phyloP scores from a whole-genome alignment of 768 basidiomycete genomes.

The Rhizopogon salebrosus region DNA sequence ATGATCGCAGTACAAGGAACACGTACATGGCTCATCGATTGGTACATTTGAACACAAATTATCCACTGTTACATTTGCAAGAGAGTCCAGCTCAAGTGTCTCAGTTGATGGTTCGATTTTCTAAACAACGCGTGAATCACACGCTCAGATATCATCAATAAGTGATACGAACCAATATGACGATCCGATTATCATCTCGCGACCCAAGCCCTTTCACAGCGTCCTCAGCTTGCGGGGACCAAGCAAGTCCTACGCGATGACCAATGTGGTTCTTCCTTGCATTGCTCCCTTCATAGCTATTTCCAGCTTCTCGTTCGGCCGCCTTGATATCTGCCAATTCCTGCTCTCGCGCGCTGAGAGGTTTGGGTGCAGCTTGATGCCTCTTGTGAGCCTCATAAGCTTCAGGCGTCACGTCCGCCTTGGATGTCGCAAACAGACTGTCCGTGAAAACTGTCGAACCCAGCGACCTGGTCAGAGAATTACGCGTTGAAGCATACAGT shows the following conservation, averaged over 20 bases:
- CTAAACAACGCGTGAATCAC: slow-evolving; percentile 30
- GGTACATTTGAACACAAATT: slow-evolving; percentile 48
- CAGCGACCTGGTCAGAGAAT: slow-evolving; percentile 62
- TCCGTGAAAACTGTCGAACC: slow-evolving; percentile 71
- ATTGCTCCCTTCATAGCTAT: slow-evolving; percentile 53
- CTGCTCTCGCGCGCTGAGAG: slow-evolving; percentile 75
- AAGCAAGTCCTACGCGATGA: slow-evolving; percentile 57
- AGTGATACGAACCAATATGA: slow-evolving; percentile 57
- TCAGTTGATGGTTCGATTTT: slow-evolving; percentile 64
- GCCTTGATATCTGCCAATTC: slow-evolving; percentile 75
- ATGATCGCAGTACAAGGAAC: background rate
- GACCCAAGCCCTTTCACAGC: slow-evolving; percentile 57
- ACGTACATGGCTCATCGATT: slow-evolving; percentile 49
- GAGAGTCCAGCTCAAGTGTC: slow-evolving; percentile 43
- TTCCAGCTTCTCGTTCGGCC: slow-evolving; percentile 62
- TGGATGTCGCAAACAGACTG: slow-evolving; percentile 74
- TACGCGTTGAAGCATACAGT: slow-evolving; percentile 81
- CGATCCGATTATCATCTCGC: slow-evolving; percentile 44
- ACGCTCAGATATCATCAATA: background rate
- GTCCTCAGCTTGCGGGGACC: slow-evolving; percentile 60
- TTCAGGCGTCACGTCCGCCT: slow-evolving; percentile 56
- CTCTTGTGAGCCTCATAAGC: slow-evolving; percentile 71
- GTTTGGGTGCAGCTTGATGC: slow-evolving; percentile 72
- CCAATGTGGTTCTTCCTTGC: slow-evolving; percentile 53
- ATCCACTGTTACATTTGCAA: slow-evolving; percentile 35